These are phyloP conservation scores for Hyparrhenia diplandra DNA, from an alignment of 176 grass and related monocot genomes.

Conservation along the genomic window DNA sequence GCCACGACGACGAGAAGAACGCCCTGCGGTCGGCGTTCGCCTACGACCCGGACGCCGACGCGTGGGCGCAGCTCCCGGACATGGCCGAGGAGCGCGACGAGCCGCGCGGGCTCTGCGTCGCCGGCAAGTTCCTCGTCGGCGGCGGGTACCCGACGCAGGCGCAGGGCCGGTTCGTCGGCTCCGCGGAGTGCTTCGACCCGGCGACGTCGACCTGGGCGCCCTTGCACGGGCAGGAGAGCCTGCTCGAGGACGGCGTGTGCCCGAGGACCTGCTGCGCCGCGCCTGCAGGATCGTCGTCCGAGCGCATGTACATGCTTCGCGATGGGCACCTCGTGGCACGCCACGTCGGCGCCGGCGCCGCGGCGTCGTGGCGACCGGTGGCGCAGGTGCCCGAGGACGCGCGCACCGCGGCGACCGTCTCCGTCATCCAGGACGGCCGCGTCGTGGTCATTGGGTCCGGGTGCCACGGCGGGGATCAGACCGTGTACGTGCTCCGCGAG, in stretches of 20 bases:
- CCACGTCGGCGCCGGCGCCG: conserved; percentile 16
- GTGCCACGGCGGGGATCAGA: conserved; percentile 51
- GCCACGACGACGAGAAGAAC: conserved; percentile 95
- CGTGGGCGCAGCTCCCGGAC: conserved; percentile 61
- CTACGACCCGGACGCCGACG: conserved; percentile 55
- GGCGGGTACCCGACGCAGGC: conserved; percentile 81
- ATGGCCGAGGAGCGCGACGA: conserved; percentile 83
- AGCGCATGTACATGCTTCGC: conserved; percentile 58
- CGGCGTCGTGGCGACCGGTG: conserved; percentile 33
- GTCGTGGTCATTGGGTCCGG: conserved; percentile 59
- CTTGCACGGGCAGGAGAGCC: too few relatives aligned
- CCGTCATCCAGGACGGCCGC: conserved; percentile 22
- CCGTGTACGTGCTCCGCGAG: conserved; percentile 46
- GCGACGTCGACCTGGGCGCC: conserved; percentile 35
- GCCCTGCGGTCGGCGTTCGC: conserved; percentile 69
- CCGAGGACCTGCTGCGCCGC: conserved; percentile 54
- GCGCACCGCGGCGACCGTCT: conserved; percentile 29
- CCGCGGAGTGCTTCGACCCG: conserved; percentile 58
- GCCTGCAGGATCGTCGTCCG: not conserved
- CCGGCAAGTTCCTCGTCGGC: conserved; percentile 56
- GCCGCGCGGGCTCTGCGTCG: conserved; percentile 56
- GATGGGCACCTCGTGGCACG: conserved; percentile 43
- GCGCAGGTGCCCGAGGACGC: conserved; percentile 64
- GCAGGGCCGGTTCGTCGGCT: conserved; percentile 64
- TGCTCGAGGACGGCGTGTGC: conserved; percentile 50